Evolutionary conservation across 768 basidiomycete species (phyloP), one percentile per base, ranked within the genome.

Genomic region (Suillus luteus): DNA sequence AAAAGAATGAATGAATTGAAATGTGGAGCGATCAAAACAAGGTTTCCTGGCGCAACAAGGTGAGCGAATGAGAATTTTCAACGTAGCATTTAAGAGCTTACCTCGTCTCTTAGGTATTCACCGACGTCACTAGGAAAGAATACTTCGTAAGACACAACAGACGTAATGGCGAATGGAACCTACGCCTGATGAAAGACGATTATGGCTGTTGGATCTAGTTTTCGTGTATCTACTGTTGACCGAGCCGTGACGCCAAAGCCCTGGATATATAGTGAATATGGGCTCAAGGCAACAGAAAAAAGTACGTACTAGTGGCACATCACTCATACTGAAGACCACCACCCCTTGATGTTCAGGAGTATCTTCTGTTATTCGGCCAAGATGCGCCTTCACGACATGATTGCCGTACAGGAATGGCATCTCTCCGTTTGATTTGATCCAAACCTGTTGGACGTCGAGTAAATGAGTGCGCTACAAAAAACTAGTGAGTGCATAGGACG

Each of bases 341-440:
- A 99, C 97, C 54, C 97, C 97, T 73, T 99, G 97, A 73, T 99
- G 96, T 72, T 99, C 97, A 12, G 96, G 96, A 3, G 96, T 96
- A 72, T 99, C 97, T 74, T 99, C 97, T 55, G 97, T 98, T 74
- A 99, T 98, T 64, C 96, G 86, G 19, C 97, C 97, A n/a, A 99
- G 82, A 77, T 99, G 97, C 10, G 97, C 97, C 78, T 99, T 99
- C 67, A 98, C 86, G 64, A 99, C 90, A 79, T 99, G 96, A 73
- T 99, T 99, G 62, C 97, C 97, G 72, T 99, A 99, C 43, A 99
- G 80, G 83, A 96, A 99, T 1, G 97, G 97, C 90, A 99, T 96
- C 79, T 99, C 97, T 72, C 97, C 97, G 68, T 99, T 96, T 31
- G 96, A 90, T 77, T 99, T 99, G 75, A 99, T 95, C 97, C 97